Percentiles rank a stretch among this genome's conserved stretches.
These are phyloP conservation scores for Penicillium sp. DNA, from an alignment of 2,329 filamentous ascomycete genomes.

Conservation along the genomic window DNA sequence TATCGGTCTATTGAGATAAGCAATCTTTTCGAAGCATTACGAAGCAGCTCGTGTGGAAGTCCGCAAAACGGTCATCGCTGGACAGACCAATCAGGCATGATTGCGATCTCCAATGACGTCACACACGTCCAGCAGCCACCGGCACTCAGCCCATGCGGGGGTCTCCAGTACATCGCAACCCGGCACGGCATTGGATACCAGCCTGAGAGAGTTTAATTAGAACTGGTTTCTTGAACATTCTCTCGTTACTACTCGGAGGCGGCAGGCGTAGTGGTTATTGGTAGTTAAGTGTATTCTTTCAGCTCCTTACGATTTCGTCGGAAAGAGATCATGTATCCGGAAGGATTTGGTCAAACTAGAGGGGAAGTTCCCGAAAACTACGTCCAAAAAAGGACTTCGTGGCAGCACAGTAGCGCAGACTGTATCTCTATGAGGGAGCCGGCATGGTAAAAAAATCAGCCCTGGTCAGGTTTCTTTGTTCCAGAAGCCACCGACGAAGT, in stretches of 20 bases:
- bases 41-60: background rate
- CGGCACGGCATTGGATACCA: background rate
- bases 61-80: slow-evolving; percentile 13
- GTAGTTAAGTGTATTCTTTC: too few species aligned
- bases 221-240: background rate
- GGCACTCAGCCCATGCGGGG: background rate
- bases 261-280: too few species aligned
- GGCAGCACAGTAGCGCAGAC: too few species aligned
- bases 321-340: too few species aligned
- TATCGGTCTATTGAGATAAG: background rate
- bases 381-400: too few species aligned
- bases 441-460: background rate
- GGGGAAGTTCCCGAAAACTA: too few species aligned
- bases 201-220: background rate
- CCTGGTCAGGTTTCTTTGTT: background rate
- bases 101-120: slow-evolving; percentile 10
- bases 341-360: too few species aligned
- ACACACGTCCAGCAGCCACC: background rate
- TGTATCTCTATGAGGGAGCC: too few species aligned
- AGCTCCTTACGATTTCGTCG: too few species aligned
- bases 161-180: background rate
- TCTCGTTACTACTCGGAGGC: too few species aligned
- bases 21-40: slow-evolving; percentile 8
- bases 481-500: background rate
- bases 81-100: slow-evolving; percentile 8